phyloP scores from a whole-genome alignment of 2,329 filamentous ascomycete species.

The Aspergillus vadensis region DNA sequence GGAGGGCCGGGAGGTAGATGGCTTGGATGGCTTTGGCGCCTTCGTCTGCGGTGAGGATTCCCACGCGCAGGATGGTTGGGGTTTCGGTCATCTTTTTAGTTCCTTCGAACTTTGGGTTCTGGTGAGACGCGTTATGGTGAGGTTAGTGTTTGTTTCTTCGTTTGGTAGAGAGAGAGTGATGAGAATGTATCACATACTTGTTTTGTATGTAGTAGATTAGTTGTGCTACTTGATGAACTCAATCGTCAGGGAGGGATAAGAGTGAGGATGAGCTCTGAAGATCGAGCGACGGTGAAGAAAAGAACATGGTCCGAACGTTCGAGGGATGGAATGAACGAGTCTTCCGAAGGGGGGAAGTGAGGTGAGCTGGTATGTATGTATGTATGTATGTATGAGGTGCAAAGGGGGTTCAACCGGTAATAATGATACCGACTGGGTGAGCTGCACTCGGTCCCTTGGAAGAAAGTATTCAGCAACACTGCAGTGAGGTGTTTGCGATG shows the following conservation, averaged over 20 bases:
- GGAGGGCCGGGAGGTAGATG: slow-evolving; percentile 56
- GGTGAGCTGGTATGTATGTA: neutral
- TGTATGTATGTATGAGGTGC: neutral
- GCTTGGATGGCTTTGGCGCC: slow-evolving; percentile 52
- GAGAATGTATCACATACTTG: neutral
- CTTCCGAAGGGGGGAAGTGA: neutral
- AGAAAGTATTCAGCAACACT: neutral
- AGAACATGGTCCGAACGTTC: neutral
- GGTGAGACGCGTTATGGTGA: neutral
- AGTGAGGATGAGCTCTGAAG: neutral
- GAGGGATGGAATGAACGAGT: neutral
- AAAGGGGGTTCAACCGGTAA: neutral
- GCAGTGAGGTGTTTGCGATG: neutral
- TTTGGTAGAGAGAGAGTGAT: neutral
- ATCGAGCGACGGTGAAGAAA: neutral
- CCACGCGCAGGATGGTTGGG: slow-evolving; percentile 32
- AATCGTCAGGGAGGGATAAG: neutral
- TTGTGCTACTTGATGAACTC: neutral
- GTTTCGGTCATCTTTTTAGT: slow-evolving; percentile 18
- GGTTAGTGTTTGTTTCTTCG: neutral
- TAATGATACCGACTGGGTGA: neutral
- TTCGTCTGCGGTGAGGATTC: slow-evolving; percentile 35
- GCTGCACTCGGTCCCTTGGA: neutral
- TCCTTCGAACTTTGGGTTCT: neutral
- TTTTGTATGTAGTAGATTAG: neutral